Evolutionary conservation across 441 rosid species (phyloP).

Genomic region (Dalechampia spathulata): DNA sequence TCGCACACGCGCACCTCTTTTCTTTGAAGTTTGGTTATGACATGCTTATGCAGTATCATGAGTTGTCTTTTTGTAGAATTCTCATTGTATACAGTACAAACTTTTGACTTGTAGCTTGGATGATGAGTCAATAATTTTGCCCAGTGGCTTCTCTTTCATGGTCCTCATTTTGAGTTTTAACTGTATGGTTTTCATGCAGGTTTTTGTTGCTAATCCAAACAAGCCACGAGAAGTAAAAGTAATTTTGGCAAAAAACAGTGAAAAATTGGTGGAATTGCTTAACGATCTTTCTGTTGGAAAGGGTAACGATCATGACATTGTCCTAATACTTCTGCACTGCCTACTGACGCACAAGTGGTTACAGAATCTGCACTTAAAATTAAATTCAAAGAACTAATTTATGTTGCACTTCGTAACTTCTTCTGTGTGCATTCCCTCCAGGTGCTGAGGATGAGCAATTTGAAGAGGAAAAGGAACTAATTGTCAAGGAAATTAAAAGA

Average conservation of each 20-base stretch:
- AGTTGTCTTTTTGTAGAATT: neutral
- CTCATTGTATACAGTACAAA: too few relatives aligned
- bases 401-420: neutral
- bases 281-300: constrained; percentile 62
- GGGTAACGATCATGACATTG: constrained; percentile 36
- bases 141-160: neutral
- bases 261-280: constrained; percentile 63
- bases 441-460: constrained; percentile 90
- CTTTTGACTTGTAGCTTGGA: too few relatives aligned
- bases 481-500: constrained; percentile 72
- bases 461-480: constrained; percentile 92
- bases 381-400: neutral
- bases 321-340: neutral
- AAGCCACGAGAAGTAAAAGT: constrained; percentile 81
- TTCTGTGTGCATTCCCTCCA: constrained; percentile 7
- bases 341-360: neutral
- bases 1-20: too few relatives aligned
- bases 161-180: neutral
- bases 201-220: constrained; percentile 96
- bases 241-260: constrained; percentile 81
- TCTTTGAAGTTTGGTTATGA: too few relatives aligned
- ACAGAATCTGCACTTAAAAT: neutral
- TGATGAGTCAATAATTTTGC: neutral
- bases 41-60: too few relatives aligned
- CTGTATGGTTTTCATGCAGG: constrained; percentile 30